Base-by-base conservation (phyloP, 768 basidiomycete genomes). In the Hysterangium stoloniferum region DNA sequence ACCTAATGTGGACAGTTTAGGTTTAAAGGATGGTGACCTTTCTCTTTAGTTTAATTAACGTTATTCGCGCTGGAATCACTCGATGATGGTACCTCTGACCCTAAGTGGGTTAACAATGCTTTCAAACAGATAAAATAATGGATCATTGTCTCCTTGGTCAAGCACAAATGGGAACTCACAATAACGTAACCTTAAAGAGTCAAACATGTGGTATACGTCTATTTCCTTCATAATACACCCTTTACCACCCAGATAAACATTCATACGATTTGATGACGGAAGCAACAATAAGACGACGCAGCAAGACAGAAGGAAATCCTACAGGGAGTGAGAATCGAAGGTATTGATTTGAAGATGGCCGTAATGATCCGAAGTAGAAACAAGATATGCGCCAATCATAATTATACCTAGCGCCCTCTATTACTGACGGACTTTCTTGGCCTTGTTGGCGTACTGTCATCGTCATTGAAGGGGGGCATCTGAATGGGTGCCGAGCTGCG, bases 401-500 rank as follows among this genome's bases (percentile, higher is more conserved):
- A 29, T 29, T 53, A n/a, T n/a, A 41, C 57, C 62, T 67, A 79
- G 57, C 79, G 76, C 65, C 74, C 67, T 40, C 77, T 71, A 54
- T 67, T 65, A 36, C 64, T 62, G 19, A 62, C 62, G 35, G 65
- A 66, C 56, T 76, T 73, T 50, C 81, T 74, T 17, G 80, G 79
- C 49, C 79, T 69, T 20, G 82, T 82, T 32, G 82, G 81, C 1
- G 80, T 80, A 58, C n/a, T n/a, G n/a, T 82, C 79, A 51, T 76
- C 73, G 46, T 59, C 38, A 31, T 51, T 42, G 38, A 29, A 29
- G 15, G 24, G 27, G 3, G 38, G 44, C 44, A 45, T 29, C 28
- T 45, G 44, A 31, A 13, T 12, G 15, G 42, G 4, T 29, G 8
- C n/a, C 15, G 15, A 34, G 5, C 34, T 31, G n/a, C 49, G 49